These are phyloP conservation scores for Lyophyllum atratum DNA, from an alignment of 768 basidiomycete species.

Conservation along the genomic window DNA sequence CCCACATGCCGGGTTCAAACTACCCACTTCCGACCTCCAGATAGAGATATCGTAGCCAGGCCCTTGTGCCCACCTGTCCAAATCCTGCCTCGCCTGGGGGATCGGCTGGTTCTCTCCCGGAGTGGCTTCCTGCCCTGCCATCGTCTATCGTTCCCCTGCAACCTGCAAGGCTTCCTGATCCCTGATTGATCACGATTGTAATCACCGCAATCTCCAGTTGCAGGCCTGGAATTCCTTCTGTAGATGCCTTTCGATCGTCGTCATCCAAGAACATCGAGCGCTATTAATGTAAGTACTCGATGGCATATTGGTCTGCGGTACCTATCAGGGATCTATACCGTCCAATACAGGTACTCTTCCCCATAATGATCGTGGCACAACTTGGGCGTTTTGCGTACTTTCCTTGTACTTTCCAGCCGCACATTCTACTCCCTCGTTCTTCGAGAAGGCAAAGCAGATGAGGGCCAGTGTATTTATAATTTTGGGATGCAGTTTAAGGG, in stretches of 20 bases:
- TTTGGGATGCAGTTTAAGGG: neutral
- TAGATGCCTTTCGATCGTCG: neutral
- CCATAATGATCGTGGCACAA: neutral
- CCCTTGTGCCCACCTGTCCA: neutral
- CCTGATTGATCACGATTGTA: neutral
- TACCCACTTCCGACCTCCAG: neutral
- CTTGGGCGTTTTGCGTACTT: no score
- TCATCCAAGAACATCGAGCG: neutral
- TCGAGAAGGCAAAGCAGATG: no score
- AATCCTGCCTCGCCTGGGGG: conserved; percentile 9
- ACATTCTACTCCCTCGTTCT: no score
- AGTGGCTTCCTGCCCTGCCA: neutral
- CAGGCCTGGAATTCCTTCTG: neutral
- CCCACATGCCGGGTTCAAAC: neutral
- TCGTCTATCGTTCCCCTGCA: neutral
- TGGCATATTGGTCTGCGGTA: neutral
- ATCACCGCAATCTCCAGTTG: conserved; percentile 6
- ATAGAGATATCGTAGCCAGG: neutral
- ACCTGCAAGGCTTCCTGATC: neutral
- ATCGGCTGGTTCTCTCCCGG: conserved; percentile 4
- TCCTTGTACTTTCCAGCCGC: no score
- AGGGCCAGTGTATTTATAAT: neutral
- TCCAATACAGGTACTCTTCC: neutral
- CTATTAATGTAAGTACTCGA: neutral
- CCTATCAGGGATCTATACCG: neutral